Percentiles rank a stretch among this genome's conserved stretches.
phyloP scores from a whole-genome alignment of 1,284 basidiomycete genomes.

The Filobasidium uniguttulatum region DNA sequence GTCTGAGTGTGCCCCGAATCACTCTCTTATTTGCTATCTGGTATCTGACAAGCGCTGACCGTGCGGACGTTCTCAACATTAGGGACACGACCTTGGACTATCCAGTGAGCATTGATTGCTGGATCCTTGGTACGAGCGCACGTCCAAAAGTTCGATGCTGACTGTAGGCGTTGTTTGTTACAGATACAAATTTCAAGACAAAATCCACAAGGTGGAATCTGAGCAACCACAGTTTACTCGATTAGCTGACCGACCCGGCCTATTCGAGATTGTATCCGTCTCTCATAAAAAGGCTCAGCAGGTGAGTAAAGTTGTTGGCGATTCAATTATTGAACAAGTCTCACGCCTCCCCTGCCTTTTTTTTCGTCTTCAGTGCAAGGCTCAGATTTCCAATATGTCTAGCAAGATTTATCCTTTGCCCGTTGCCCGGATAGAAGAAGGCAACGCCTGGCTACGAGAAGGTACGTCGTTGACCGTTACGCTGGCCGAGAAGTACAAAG shows the following conservation, averaged over 20 bases:
- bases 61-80: too few relatives aligned
- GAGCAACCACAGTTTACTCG: conserved; percentile 70
- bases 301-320: not conserved
- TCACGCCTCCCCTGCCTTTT: not conserved
- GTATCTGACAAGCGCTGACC: too few relatives aligned
- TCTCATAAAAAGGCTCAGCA: conserved; percentile 35
- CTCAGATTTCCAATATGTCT: conserved; percentile 58
- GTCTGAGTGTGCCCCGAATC: not conserved
- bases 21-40: not conserved
- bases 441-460: conserved; percentile 71
- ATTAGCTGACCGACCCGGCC: conserved; percentile 62
- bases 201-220: conserved; percentile 57
- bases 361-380: conserved; percentile 49
- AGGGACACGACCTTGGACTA: conserved; percentile 89
- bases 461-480: conserved; percentile 31
- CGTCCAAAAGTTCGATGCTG: conserved; percentile 27
- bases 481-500: not conserved
- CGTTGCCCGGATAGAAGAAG: conserved; percentile 71
- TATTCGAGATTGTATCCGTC: conserved; percentile 68
- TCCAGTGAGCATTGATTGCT: too few relatives aligned
- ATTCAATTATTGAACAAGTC: not conserved
- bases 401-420: conserved; percentile 73
- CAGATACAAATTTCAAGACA: conserved; percentile 66
- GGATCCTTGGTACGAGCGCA: too few relatives aligned
- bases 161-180: not conserved